These are phyloP conservation scores for Orbilia javanica DNA, from an alignment of 2,329 filamentous ascomycete genomes.

Conservation along the genomic window DNA sequence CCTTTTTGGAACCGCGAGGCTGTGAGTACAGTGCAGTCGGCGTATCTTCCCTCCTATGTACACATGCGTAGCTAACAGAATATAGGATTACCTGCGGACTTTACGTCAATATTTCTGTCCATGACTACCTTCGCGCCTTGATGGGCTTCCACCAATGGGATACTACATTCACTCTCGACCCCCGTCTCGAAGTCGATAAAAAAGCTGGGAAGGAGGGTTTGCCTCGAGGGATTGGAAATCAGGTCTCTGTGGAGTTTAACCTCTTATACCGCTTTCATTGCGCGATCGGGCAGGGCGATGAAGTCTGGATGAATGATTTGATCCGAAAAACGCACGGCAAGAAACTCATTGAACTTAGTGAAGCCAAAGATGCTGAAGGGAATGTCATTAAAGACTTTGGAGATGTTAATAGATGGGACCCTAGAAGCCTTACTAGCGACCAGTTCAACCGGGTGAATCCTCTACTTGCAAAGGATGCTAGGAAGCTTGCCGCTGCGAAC, in stretches of 20 bases:
- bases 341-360: slow-evolving; percentile 65
- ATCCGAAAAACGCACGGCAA: slow-evolving; percentile 68
- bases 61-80: not conserved
- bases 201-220: slow-evolving; percentile 66
- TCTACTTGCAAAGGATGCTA: slow-evolving; percentile 37
- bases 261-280: slow-evolving; percentile 77
- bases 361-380: slow-evolving; percentile 62
- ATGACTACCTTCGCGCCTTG: slow-evolving; percentile 74
- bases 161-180: slow-evolving; percentile 71
- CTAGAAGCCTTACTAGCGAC: slow-evolving; percentile 58
- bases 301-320: slow-evolving; percentile 73
- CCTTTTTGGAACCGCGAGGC: slow-evolving; percentile 71
- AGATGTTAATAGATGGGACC: slow-evolving; percentile 47
- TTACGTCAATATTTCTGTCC: slow-evolving; percentile 71
- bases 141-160: slow-evolving; percentile 73
- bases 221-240: slow-evolving; percentile 73
- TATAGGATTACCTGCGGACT: slow-evolving; percentile 68
- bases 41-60: too few species aligned
- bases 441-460: slow-evolving; percentile 45
- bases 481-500: slow-evolving; percentile 17
- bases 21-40: slow-evolving; percentile 61
- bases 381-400: slow-evolving; percentile 30
- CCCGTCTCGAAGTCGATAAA: slow-evolving; percentile 72
- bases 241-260: slow-evolving; percentile 78
- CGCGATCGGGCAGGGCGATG: slow-evolving; percentile 72